These are phyloP conservation scores for Daldinia sp. DNA, from an alignment of 2,329 filamentous ascomycete species.

Conservation along the genomic window DNA sequence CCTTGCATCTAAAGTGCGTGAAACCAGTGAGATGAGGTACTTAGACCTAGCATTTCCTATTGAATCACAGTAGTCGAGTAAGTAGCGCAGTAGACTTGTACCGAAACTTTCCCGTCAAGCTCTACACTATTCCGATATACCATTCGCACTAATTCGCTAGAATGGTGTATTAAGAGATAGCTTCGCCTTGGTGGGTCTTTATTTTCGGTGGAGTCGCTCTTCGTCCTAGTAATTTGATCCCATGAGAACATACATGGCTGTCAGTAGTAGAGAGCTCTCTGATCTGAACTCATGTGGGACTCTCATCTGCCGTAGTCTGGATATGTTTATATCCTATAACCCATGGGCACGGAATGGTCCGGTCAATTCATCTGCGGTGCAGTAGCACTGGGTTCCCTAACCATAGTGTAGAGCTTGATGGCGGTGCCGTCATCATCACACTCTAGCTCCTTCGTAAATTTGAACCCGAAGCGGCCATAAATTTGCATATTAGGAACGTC, in stretches of 20 bases:
- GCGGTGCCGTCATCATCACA: slow-evolving; percentile 72
- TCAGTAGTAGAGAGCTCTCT: background rate
- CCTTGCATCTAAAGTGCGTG: background rate
- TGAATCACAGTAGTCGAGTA: background rate
- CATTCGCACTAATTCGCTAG: background rate
- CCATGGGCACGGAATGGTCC: background rate
- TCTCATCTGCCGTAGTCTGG: background rate
- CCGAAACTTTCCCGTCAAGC: background rate
- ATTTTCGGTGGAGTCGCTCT: background rate
- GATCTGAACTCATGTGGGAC: background rate
- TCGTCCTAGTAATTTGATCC: background rate
- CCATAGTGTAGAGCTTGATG: slow-evolving; percentile 65
- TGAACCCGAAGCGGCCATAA: slow-evolving; percentile 77
- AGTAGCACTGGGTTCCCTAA: slow-evolving; percentile 55
- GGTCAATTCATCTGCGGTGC: slow-evolving; percentile 35
- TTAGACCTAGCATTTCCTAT: background rate
- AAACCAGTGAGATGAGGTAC: background rate
- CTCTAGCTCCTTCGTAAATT: slow-evolving; percentile 72
- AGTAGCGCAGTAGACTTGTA: background rate
- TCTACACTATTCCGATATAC: background rate
- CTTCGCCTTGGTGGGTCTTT: background rate
- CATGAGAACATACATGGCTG: background rate
- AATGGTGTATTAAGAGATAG: background rate
- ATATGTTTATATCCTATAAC: background rate
- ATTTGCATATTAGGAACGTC: slow-evolving; percentile 77